Evolutionary conservation across 371 early-diverging fungal species (phyloP), one percentile per base, ranked within the genome.

Genomic region (Smittium culicis): DNA sequence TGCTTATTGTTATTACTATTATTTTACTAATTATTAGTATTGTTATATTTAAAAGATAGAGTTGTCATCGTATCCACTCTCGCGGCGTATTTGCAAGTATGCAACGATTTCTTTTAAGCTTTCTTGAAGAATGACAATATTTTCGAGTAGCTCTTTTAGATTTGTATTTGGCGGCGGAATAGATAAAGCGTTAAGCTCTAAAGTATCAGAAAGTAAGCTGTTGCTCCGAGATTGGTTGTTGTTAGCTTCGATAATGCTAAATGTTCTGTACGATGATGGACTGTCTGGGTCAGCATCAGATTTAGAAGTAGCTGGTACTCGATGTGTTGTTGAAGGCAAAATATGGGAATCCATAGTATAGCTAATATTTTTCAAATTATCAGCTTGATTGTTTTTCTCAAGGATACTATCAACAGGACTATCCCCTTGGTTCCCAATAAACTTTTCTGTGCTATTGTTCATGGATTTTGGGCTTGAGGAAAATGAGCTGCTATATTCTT

Each of bases 51-150:
- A 70, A 16, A 63, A 64, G 32, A 76, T 64, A n/a, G 77, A 71
- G 66, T 73, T 82, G 68, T 83, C 81, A 73, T 91, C 91, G 29
- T 87, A 81, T n/a, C 91, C 90, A 54, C 83, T 71, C 67, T 86
- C 86, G 65, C 88, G 77, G 32, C 90, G 84, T 30, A 88, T 88
- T 72, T 90, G 89, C 66, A 93, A 78, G 28, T 88, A 80, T 20
- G 93, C 90, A 5, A 94, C 82, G 11, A 93, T 74, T 71, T 96
- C 96, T 71, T 94, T 94, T 34, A 89, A 85, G 2, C 86, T 81
- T 77, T 96, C 96, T 69, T 96, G 91, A 65, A 96, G 69, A 32
- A 94, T 88, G 24, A 96, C 86, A 24, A 92, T 88, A 73, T 94
- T 94, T 69, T 91, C 92, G 17, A 89, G 71, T 33, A 89, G 69